Base-by-base conservation (phyloP, 2,329 filamentous ascomycete genomes). In the Colletotrichum sublineola region DNA sequence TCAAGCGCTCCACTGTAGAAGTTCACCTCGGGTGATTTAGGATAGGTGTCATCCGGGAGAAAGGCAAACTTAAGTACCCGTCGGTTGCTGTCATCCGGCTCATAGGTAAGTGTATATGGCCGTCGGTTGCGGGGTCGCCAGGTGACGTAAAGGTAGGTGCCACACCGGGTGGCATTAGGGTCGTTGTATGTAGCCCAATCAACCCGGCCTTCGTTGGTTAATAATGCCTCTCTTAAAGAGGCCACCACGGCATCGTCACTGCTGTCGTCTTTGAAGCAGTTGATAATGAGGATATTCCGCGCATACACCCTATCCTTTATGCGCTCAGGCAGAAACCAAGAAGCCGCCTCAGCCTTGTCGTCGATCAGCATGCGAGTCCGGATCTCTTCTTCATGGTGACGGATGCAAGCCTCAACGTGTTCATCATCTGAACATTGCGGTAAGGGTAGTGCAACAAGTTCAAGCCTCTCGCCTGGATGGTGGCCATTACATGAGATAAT, bases 261-360 rank as follows among this genome's bases (percentile, higher is more conserved):
- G 18, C 18, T 3, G 42, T 15, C 29, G 3, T 67, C 53, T 0
- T 52, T 18, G 4, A 67, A 40, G 15, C 8, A 7, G 6, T 67
- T 60, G 5, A 60, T 40, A 3, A 44, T 33, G 1, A 67, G n/a
- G 44, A 50, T 38, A 5, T 31, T 60, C n/a, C 64, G 53, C 44
- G 64, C n/a, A 14, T 29, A 60, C 5, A 1, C 20, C 7, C 31
- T 20, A 3, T 67, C 53, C 55, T 60, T 67, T 3, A 60, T 48
- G 15, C 64, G 64, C 64, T 67, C 64, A 5, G 64, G 42, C 31
- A 67, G 64, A n/a, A 67, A 52, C 64, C 64, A 67, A 14, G 64
- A 67, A n/a, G 18, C 33, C 0, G 24, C n/a, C 55, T 67, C 64
- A 15, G 64, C 33, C 44, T 42, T 60, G 3, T 67, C 42, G n/a